Evolutionary conservation across 441 rosid genomes (phyloP).

Genomic region (Gossypium schwendimanii): DNA sequence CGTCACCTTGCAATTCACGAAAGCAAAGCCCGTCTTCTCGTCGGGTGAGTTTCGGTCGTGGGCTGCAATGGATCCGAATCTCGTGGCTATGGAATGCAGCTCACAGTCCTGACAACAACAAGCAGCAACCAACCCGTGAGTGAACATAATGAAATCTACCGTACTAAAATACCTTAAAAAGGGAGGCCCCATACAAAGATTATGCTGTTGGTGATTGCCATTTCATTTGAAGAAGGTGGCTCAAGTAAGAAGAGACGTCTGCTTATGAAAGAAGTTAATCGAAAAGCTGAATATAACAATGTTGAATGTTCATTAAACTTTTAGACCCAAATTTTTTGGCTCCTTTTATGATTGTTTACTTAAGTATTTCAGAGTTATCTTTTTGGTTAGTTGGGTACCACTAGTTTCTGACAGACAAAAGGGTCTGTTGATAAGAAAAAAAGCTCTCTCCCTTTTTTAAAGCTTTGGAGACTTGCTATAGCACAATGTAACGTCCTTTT

Average conservation of each 20-base stretch:
- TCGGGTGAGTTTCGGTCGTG: constrained; percentile 66
- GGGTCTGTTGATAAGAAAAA: constrained; percentile 5
- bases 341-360: neutral
- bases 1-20: constrained; percentile 63
- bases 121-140: neutral
- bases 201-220: neutral
- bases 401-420: constrained; percentile 21
- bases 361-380: neutral
- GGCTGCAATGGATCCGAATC: constrained; percentile 89
- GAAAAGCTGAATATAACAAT: no score
- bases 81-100: constrained; percentile 75
- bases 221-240: neutral
- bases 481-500: constrained; percentile 20
- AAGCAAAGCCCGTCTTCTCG: constrained; percentile 85
- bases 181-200: neutral
- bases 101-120: constrained; percentile 59
- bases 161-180: neutral
- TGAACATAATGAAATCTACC: neutral
- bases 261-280: no score
- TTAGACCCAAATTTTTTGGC: no score
- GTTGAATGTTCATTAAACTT: no score
- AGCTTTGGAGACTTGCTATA: neutral
- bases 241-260: neutral
- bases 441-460: constrained; percentile 12
- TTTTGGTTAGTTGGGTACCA: constrained; percentile 10